These are phyloP conservation scores for Barnettozyma hawaiiensis DNA, from an alignment of 1,139 yeast genomes.

Conservation along the genomic window DNA sequence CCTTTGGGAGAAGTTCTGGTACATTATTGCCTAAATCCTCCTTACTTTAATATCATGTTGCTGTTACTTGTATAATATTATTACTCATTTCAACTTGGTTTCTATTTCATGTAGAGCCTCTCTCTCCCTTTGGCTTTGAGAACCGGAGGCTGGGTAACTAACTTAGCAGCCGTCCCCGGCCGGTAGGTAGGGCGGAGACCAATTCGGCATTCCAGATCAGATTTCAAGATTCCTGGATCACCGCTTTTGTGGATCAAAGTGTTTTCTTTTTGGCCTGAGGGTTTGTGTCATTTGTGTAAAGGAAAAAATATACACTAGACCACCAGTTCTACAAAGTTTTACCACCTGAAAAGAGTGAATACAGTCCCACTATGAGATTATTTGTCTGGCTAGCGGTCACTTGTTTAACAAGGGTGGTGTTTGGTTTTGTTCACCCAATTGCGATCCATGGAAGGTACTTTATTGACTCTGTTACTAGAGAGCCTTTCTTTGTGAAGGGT, in stretches of 20 bases:
- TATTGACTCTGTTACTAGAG: conserved; percentile 66
- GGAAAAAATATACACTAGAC: not conserved
- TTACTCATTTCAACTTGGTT: not conserved
- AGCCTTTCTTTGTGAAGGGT: conserved; percentile 77
- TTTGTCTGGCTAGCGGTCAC: not conserved
- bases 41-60: not conserved
- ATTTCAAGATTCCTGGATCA: not conserved
- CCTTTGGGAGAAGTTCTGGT: conserved; percentile 52
- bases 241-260: not conserved
- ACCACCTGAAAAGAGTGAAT: not conserved
- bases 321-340: not conserved
- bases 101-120: not conserved
- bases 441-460: conserved; percentile 64
- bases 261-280: not conserved
- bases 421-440: conserved; percentile 50
- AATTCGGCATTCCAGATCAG: not conserved
- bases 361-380: conserved; percentile 38
- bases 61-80: not conserved
- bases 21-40: conserved; percentile 28
- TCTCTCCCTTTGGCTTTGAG: no score
- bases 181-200: no score
- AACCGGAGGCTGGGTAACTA: no score
- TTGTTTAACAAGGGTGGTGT: not conserved
- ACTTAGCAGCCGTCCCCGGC: no score
- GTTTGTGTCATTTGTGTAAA: not conserved